Conservation (phyloP, 768 basidiomycete species). For the Mycena polygramma region DNA sequence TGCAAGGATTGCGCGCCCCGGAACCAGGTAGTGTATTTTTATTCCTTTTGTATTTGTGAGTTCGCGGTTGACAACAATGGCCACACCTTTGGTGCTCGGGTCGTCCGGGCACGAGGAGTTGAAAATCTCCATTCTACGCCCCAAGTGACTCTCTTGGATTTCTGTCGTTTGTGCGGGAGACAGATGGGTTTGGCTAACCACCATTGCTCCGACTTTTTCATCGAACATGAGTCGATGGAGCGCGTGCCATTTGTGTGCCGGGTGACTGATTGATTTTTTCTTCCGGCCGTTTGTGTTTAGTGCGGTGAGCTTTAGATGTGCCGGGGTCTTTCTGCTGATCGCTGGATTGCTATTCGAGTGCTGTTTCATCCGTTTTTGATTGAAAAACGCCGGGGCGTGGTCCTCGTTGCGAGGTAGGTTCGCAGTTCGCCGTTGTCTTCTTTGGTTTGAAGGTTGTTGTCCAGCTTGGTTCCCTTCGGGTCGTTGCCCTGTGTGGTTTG, state of each 20-base stretch:
- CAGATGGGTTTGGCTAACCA: slow-evolving; percentile 23
- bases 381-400: slow-evolving; percentile 24
- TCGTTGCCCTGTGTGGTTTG: not conserved
- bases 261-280: not conserved
- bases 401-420: slow-evolving; percentile 11
- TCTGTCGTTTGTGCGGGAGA: not conserved
- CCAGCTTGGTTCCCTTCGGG: too few relatives aligned
- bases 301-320: not conserved
- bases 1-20: slow-evolving; percentile 13
- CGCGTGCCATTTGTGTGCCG: slow-evolving; percentile 23
- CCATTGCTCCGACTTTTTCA: slow-evolving; percentile 14
- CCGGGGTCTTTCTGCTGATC: slow-evolving; percentile 6
- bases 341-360: not conserved
- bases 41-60: slow-evolving; percentile 10
- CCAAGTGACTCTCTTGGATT: slow-evolving; percentile 1
- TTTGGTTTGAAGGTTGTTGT: not conserved
- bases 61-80: slow-evolving; percentile 33
- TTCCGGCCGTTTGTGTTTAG: slow-evolving; percentile 1
- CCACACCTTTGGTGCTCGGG: slow-evolving; percentile 14
- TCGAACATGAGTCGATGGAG: slow-evolving; percentile 15
- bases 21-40: slow-evolving; percentile 13
- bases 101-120: slow-evolving; percentile 7
- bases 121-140: not conserved
- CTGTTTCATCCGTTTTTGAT: not conserved
- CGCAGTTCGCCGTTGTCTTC: not conserved